These are phyloP conservation scores for Phytophthora melonis DNA, from an alignment of 352 stramenopile genomes.

Conservation along the genomic window DNA sequence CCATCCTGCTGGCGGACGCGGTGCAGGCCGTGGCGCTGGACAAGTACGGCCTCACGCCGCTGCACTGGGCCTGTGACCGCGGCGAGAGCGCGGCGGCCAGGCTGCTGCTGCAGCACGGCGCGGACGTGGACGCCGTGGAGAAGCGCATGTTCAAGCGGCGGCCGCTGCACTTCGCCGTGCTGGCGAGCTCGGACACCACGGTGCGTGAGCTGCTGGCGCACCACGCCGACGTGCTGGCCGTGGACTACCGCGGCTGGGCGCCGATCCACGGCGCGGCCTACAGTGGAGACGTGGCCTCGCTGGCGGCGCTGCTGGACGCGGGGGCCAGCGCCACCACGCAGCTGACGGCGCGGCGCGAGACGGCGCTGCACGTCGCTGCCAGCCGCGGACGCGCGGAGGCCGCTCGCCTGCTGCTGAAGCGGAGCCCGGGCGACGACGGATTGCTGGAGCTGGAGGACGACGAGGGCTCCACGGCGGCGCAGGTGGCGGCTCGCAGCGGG, in stretches of 20 bases:
- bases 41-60: constrained; percentile 77
- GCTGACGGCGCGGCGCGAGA: constrained; percentile 40
- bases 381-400: constrained; percentile 35
- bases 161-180: constrained; percentile 71
- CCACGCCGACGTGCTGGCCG: constrained; percentile 46
- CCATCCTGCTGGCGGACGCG: constrained; percentile 43
- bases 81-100: constrained; percentile 40
- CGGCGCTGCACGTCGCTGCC: constrained; percentile 49
- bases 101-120: constrained; percentile 50
- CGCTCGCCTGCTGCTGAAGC: constrained; percentile 35
- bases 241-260: constrained; percentile 70
- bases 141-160: constrained; percentile 74
- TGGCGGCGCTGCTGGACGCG: constrained; percentile 38
- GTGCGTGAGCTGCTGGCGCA: constrained; percentile 52
- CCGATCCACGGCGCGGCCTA: constrained; percentile 67
- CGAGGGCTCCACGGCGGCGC: constrained; percentile 33
- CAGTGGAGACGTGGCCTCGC: constrained; percentile 33
- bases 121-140: constrained; percentile 65
- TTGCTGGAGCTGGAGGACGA: constrained; percentile 32
- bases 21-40: constrained; percentile 48
- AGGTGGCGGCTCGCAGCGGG: constrained; percentile 35
- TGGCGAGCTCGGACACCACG: constrained; percentile 44
- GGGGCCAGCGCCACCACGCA: constrained; percentile 27
- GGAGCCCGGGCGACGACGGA: constrained; percentile 3
- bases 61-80: constrained; percentile 80